Base-by-base conservation (phyloP, 768 basidiomycete species). In the Phlebiopsis flavidoalba region DNA sequence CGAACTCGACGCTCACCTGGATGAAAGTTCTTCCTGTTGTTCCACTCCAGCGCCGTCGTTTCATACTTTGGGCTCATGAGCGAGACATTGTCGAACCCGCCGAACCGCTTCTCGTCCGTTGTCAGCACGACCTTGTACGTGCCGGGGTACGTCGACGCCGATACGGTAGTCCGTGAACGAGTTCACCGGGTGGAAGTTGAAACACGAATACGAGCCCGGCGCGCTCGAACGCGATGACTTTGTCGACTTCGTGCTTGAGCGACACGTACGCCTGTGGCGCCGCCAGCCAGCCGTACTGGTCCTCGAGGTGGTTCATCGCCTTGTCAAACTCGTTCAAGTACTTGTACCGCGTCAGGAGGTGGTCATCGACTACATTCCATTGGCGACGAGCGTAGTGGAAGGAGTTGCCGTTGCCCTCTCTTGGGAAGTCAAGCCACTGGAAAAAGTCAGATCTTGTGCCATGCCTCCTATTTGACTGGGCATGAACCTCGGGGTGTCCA, bases 351-450 rank as follows among this genome's bases (percentile, higher is more conserved):
- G 98, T 78, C n/a, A 31, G 6, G 45, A 91, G 63, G 0, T 67
- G 65, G 70, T 99, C 94, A 71, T 97, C 96, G 53, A 92, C 86
- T 36, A 98, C 79, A 70, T 95, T 95, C 91, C 95, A 99, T 69
- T 98, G 97, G 24, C 97, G 86, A 45, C 97, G 88, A 21, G 97
- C 95, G 71, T 99, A 91, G 66, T 97, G 91, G 84, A 95, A 99
- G 12, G 95, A 97, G 74, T 94, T 92, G 71, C 85, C 83, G 71
- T 99, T 99, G 19, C 97, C 97, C 66, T 86, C 92, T 33, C 97
- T 90, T 46, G 97, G 97, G 76, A 99, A 99, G 74, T 99, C 97
- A 67, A 99, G 93, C 97, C 97, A 99, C 87, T 43, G 8, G 17
- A 10, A 93, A 58, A n/a, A 49, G 2, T 48, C 10, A 24, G 50